Conservation (phyloP, 805 yeast species). For the Candida manassasensis region DNA sequence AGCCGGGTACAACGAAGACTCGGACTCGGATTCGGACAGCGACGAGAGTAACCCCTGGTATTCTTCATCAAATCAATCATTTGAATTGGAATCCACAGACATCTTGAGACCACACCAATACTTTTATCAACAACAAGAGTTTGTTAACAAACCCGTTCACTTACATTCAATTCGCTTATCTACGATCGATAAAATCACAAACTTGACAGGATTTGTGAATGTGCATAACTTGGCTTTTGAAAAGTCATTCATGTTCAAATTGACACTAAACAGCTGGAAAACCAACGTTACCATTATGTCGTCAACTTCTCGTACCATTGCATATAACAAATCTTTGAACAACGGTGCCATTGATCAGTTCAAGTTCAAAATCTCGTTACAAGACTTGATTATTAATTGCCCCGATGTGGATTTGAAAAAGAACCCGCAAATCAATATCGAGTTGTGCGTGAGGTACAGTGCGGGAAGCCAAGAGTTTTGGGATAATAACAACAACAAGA, state of each 20-base stretch:
- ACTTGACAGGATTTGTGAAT: slow-evolving; percentile 21
- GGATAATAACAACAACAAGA: slow-evolving; percentile 34
- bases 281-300: slow-evolving; percentile 24
- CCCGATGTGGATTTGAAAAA: slow-evolving; percentile 12
- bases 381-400: slow-evolving; percentile 10
- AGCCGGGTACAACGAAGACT: slow-evolving; percentile 19
- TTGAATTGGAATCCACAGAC: slow-evolving; percentile 5
- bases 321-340: slow-evolving; percentile 8
- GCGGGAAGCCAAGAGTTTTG: slow-evolving; percentile 26
- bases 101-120: slow-evolving; percentile 5
- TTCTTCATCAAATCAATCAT: slow-evolving; percentile 1
- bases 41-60: slow-evolving; percentile 2
- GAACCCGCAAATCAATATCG: slow-evolving; percentile 21
- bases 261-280: slow-evolving; percentile 48
- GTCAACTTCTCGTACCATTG: slow-evolving; percentile 13
- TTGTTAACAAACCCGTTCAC: slow-evolving; percentile 3
- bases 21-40: slow-evolving; percentile 14
- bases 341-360: slow-evolving; percentile 39
- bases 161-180: slow-evolving; percentile 1
- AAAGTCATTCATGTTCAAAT: slow-evolving; percentile 36
- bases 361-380: slow-evolving; percentile 45
- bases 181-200: slow-evolving; percentile 2
- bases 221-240: slow-evolving; percentile 34
- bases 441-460: slow-evolving; percentile 30
- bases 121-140: slow-evolving; percentile 2